phyloP scores from a whole-genome alignment of 106 monocot genomes.

The Phalaenopsis equestris region DNA sequence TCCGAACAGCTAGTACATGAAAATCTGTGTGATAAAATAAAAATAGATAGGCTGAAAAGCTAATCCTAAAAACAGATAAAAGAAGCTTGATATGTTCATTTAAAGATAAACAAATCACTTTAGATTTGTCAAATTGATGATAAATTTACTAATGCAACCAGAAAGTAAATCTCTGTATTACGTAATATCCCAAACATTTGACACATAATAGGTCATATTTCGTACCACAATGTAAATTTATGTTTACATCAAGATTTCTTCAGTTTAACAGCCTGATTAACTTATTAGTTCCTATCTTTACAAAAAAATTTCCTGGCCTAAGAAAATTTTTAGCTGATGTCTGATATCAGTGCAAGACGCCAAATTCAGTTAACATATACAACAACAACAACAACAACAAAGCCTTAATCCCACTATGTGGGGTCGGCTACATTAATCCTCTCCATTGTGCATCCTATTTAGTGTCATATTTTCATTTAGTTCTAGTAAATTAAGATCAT shows the following conservation, averaged over 20 bases:
- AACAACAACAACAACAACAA: too few relatives aligned
- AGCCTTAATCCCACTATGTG: too few relatives aligned
- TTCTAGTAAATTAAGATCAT: too few relatives aligned
- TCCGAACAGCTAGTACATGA: background rate
- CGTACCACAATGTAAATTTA: background rate
- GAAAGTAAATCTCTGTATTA: background rate
- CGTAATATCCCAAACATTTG: background rate
- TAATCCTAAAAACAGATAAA: background rate
- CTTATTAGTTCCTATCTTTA: background rate
- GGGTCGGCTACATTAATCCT: too few relatives aligned
- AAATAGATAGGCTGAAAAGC: background rate
- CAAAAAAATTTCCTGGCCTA: background rate
- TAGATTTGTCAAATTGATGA: background rate
- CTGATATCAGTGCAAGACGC: background rate
- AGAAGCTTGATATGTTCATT: background rate
- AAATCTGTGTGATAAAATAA: conserved; percentile 1
- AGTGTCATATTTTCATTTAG: too few relatives aligned
- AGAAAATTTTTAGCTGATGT: background rate
- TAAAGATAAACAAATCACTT: too few relatives aligned
- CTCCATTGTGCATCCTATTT: too few relatives aligned
- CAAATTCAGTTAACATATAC: background rate
- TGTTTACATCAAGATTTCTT: background rate
- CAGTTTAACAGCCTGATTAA: background rate
- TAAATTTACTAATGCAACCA: background rate
- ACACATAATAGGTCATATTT: too few relatives aligned